These are phyloP conservation scores for Withania somnifera DNA, from an alignment of 305 asterid genomes.

Conservation along the genomic window DNA sequence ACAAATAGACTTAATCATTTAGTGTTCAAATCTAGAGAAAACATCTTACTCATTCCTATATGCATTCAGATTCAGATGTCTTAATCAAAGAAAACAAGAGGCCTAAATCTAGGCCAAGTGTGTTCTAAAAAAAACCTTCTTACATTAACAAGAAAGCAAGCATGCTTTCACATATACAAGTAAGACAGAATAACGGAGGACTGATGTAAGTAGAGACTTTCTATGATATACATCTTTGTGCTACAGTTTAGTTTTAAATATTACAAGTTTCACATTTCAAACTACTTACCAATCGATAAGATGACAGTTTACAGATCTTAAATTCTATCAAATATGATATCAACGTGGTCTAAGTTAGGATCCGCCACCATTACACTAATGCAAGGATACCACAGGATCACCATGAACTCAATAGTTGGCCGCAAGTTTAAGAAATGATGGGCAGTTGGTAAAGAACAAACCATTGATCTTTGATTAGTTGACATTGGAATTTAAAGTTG, in stretches of 20 bases:
- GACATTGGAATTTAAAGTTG: neutral
- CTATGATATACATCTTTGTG: neutral
- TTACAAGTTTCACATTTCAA: neutral
- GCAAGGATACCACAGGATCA: neutral
- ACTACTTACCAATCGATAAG: neutral
- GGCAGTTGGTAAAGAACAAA: neutral
- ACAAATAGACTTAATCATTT: no score
- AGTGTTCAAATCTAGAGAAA: no score
- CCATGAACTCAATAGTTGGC: neutral
- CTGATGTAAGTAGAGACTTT: neutral
- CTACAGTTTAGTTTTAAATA: neutral
- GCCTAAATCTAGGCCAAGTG: neutral
- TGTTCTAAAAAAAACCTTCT: neutral
- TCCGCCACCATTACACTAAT: neutral
- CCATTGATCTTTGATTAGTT: neutral
- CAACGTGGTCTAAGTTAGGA: neutral
- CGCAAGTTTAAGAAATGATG: neutral
- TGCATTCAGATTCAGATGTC: no score
- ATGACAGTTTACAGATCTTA: neutral
- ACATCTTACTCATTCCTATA: no score
- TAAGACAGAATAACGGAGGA: neutral
- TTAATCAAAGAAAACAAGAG: no score
- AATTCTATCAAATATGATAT: neutral
- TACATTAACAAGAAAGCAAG: slow-evolving; percentile 1
- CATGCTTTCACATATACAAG: neutral